These are phyloP conservation scores for Phylloporus arenicola DNA, from an alignment of 768 basidiomycete genomes.

Conservation along the genomic window DNA sequence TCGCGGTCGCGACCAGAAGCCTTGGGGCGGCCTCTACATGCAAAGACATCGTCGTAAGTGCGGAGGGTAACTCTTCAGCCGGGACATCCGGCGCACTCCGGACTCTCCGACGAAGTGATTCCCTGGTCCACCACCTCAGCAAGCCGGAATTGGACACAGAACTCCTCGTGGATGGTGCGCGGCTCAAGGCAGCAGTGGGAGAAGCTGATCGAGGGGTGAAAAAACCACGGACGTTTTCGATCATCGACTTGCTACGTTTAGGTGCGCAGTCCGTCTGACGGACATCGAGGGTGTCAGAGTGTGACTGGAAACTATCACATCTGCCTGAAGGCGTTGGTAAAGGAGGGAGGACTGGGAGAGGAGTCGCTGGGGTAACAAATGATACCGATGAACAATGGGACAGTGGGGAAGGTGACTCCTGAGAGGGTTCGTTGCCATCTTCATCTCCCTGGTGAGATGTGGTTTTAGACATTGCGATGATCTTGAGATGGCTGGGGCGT, in stretches of 20 bases:
- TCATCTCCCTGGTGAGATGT: conserved; percentile 24
- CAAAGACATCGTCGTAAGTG: conserved; percentile 24
- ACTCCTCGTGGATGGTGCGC: conserved; percentile 23
- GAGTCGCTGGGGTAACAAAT: conserved; percentile 20
- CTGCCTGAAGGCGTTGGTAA: conserved; percentile 11
- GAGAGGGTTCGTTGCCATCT: conserved; percentile 13
- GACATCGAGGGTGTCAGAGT: conserved; percentile 25
- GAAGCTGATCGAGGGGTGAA: conserved; percentile 47
- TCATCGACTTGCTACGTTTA: conserved; percentile 49
- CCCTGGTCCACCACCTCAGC: conserved; percentile 47
- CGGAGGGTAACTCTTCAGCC: conserved; percentile 22
- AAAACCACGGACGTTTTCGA: conserved; percentile 57
- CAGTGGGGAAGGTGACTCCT: conserved; percentile 35
- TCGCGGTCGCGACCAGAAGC: conserved; percentile 10
- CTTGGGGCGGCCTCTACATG: conserved; percentile 9
- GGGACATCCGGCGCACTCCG: conserved; percentile 49
- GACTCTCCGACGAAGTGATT: conserved; percentile 45
- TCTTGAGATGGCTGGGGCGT: conserved; percentile 28
- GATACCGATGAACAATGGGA: conserved; percentile 36
- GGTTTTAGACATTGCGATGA: conserved; percentile 18
- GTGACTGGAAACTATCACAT: conserved; percentile 16
- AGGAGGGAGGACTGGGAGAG: conserved; percentile 15
- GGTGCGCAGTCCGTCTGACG: conserved; percentile 27
- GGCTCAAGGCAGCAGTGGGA: conserved; percentile 30
- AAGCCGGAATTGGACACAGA: conserved; percentile 29